Evolutionary conservation across 345 rosid genomes (phyloP).

Genomic region (Eucalyptus guilfoylei): DNA sequence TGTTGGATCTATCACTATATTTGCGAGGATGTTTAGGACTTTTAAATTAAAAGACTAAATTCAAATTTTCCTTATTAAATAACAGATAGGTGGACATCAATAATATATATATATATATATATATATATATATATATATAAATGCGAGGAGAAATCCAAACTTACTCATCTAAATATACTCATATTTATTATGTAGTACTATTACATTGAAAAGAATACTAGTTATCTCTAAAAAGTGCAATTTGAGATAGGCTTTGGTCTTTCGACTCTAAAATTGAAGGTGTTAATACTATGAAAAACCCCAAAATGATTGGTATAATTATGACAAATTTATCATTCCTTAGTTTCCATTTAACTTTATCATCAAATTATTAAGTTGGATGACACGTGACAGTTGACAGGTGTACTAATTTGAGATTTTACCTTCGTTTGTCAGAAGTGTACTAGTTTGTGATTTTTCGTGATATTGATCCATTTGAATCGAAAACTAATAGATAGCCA

Average conservation of each 20-base stretch:
- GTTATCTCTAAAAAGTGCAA: background rate
- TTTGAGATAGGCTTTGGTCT: background rate
- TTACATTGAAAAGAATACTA: background rate
- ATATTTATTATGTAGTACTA: background rate
- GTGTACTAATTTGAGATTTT: fast-evolving
- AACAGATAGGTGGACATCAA: background rate
- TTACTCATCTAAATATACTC: background rate
- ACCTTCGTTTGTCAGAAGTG: fast-evolving
- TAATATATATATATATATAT: background rate
- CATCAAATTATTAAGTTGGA: fast-evolving
- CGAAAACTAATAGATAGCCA: too few relatives aligned
- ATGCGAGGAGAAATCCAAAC: background rate
- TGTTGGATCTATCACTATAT: background rate
- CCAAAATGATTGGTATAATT: fast-evolving
- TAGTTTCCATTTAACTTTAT: fast-evolving
- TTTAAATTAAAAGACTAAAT: background rate
- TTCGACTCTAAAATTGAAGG: background rate
- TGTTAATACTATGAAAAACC: too few relatives aligned
- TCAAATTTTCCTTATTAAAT: background rate
- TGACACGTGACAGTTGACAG: fast-evolving
- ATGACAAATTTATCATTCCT: fast-evolving
- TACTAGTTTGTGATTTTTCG: fast-evolving
- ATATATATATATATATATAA: background rate
- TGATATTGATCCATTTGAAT: too few relatives aligned
- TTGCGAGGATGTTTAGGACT: background rate